Percentiles rank a stretch among this genome's conserved stretches.
These are phyloP conservation scores for Zygoascus tannicola DNA, from an alignment of 805 yeast species.

Conservation along the genomic window DNA sequence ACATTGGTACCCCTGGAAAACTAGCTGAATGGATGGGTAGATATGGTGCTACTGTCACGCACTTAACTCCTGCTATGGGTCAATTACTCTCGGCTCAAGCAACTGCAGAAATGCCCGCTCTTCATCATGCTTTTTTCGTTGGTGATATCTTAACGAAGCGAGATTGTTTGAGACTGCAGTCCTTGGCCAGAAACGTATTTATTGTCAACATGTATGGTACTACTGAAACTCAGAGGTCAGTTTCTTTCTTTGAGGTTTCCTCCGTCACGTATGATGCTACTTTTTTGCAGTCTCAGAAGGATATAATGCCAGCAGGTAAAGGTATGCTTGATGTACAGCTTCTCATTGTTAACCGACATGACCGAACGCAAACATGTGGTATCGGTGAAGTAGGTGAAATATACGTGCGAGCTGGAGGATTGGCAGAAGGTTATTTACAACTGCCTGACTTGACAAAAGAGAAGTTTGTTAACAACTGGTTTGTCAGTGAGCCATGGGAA, in stretches of 20 bases:
- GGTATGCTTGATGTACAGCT: slow-evolving; percentile 96
- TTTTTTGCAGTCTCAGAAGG: slow-evolving; percentile 77
- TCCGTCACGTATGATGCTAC: slow-evolving; percentile 58
- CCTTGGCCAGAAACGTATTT: slow-evolving; percentile 77
- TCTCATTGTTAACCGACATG: slow-evolving; percentile 85
- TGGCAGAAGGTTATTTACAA: slow-evolving; percentile 92
- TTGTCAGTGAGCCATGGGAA: slow-evolving; percentile 53
- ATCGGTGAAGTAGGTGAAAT: slow-evolving; percentile 99
- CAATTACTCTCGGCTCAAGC: slow-evolving; percentile 96
- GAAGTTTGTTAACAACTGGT: slow-evolving; percentile 91
- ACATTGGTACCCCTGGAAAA: slow-evolving; percentile 96
- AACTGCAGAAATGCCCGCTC: slow-evolving; percentile 65
- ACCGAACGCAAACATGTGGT: slow-evolving; percentile 86
- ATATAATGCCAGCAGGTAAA: slow-evolving; percentile 95
- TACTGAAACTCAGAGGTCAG: slow-evolving; percentile 98
- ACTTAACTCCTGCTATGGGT: slow-evolving; percentile 99
- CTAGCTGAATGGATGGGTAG: slow-evolving; percentile 95
- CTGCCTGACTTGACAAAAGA: slow-evolving; percentile 80
- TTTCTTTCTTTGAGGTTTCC: slow-evolving; percentile 83
- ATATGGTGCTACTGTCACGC: slow-evolving; percentile 90
- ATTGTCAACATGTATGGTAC: slow-evolving; percentile 99
- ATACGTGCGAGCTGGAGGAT: slow-evolving; percentile 95
- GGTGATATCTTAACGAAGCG: slow-evolving; percentile 97
- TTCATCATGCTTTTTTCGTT: slow-evolving; percentile 95
- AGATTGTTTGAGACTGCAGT: slow-evolving; percentile 88